Base-by-base conservation (phyloP, 495 filamentous ascomycete genomes). In the Hypoxylon cercidicola region DNA sequence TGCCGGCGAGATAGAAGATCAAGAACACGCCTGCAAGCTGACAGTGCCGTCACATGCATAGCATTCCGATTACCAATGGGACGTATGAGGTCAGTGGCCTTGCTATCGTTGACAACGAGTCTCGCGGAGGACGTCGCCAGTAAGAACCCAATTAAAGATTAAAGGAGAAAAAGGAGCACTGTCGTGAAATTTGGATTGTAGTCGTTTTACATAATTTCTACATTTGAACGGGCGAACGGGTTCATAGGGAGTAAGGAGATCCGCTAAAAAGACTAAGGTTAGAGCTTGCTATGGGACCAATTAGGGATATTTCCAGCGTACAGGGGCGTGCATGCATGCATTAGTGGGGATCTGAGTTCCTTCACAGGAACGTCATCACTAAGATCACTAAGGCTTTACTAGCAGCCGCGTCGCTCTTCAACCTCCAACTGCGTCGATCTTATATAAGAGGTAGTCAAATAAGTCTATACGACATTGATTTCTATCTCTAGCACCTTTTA, bases 11-110 rank as follows among this genome's bases (percentile, higher is more conserved):
- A 40, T 39, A 28, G 46, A 53, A 51, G 52, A 66, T 47, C 18
- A 37, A 62, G 18, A 54, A n/a, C 28, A 50, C 56, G 56, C 44
- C 45, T 60, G 32, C 20, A 44, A 44, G 53, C 64, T 4, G 23
- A 48, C 41, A 32, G 30, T 54, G 18, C 51, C 43, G 39, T 56
- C 39, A 62, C 11, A 58, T 54, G 57, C 58, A 57, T 48, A 54
- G 18, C 28, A 62, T 62, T 54, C 21, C 34, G 11, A 9, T 37
- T n/a, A n/a, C 9, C 10, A 9, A 12, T 37, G 34, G 10, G 10
- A 12, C 11, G 11, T 11, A 12, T 37, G 10, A 37, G 34, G 3
- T 32, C 30, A 10, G 30, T 32, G 30, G 30, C 30, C 30, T 32
- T 10, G 30, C 10, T 32, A n/a, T n/a, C n/a, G n/a, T n/a, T n/a